phyloP scores from a whole-genome alignment of 768 basidiomycete species.

The Imleria badia region DNA sequence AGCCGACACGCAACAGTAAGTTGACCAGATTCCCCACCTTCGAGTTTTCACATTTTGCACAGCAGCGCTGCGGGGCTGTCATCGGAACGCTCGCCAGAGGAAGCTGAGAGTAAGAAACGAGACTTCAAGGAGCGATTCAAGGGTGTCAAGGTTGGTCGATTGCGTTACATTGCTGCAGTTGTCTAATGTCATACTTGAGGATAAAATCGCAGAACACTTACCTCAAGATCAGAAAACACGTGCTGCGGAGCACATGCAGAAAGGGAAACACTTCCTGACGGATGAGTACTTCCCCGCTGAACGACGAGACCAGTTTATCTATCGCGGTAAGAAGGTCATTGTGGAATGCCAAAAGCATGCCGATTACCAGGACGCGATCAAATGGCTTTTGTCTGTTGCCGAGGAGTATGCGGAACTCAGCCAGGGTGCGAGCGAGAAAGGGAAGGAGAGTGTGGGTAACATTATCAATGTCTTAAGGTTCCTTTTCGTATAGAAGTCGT shows the following conservation, averaged over 20 bases:
- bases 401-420: conserved; percentile 63
- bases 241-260: conserved; percentile 52
- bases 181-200: conserved; percentile 27
- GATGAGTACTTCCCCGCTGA: conserved; percentile 92
- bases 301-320: conserved; percentile 90
- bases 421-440: conserved; percentile 36
- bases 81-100: conserved; percentile 19
- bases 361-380: conserved; percentile 80
- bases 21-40: background rate
- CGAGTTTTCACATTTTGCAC: background rate
- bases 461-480: conserved; percentile 14
- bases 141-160: conserved; percentile 29
- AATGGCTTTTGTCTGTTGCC: conserved; percentile 66
- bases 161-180: background rate
- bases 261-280: conserved; percentile 62
- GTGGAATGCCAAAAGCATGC: conserved; percentile 91
- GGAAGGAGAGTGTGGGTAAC: conserved; percentile 24
- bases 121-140: conserved; percentile 33
- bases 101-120: conserved; percentile 38
- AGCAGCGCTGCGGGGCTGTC: conserved; percentile 28
- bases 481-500: background rate
- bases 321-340: conserved; percentile 89
- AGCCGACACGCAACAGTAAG: conserved; percentile 17
- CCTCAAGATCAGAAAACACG: conserved; percentile 68
- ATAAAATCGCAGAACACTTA: conserved; percentile 51